Conservation (phyloP, 2,329 filamentous ascomycete genomes). For the Decorospora gaudefroyi region DNA sequence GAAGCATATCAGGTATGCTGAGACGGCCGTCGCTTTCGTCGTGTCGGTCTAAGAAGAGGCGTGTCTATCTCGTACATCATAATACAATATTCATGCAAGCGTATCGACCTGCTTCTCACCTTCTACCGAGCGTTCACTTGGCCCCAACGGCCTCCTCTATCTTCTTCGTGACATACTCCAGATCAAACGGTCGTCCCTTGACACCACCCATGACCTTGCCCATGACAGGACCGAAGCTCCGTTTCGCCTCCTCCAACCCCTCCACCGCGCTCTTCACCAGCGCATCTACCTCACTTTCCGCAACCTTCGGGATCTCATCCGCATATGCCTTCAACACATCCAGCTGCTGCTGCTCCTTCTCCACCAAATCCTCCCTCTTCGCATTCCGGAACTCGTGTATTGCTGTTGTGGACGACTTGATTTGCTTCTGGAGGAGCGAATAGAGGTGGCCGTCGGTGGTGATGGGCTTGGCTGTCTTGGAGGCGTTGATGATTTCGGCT, state of each 20-base stretch:
- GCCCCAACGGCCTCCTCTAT: slow-evolving; percentile 56
- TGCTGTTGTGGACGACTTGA: slow-evolving; percentile 62
- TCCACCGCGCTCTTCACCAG: slow-evolving; percentile 60
- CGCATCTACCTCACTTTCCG: slow-evolving; percentile 61
- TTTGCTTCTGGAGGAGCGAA: slow-evolving; percentile 67
- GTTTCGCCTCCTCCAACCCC: slow-evolving; percentile 56
- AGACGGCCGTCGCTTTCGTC: slow-evolving; percentile 3
- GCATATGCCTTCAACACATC: slow-evolving; percentile 69
- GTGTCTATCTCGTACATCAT: slow-evolving; percentile 8
- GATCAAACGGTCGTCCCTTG: slow-evolving; percentile 68
- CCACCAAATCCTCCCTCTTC: slow-evolving; percentile 68
- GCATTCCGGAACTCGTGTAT: slow-evolving; percentile 66
- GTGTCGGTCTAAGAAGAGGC: slow-evolving; percentile 1
- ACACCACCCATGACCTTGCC: slow-evolving; percentile 60
- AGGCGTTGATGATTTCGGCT: slow-evolving; percentile 72
- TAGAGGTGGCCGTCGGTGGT: slow-evolving; percentile 71
- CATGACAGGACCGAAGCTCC: slow-evolving; percentile 65
- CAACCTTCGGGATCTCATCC: slow-evolving; percentile 61
- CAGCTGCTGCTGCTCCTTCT: slow-evolving; percentile 70
- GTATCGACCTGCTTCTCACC: neutral
- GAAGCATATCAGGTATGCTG: neutral
- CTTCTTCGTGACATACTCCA: slow-evolving; percentile 62
- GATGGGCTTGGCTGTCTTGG: slow-evolving; percentile 73
- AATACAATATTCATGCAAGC: slow-evolving; percentile 10
- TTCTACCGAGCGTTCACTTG: slow-evolving; percentile 18